Evolutionary conservation across 306 rosid species (phyloP).

Genomic region (Sesbania bispinosa): DNA sequence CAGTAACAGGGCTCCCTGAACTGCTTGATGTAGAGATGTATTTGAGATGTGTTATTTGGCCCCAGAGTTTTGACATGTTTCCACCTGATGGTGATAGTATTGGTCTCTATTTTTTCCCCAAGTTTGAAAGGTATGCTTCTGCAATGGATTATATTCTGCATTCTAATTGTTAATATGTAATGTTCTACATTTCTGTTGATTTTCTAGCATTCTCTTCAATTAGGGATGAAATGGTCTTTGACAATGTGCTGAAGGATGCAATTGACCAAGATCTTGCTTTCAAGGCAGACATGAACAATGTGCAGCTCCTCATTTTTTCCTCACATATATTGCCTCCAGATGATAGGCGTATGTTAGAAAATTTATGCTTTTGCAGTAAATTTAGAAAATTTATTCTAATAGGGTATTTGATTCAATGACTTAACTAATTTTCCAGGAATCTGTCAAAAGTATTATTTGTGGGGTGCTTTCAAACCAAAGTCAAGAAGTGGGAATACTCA

Average conservation of each 20-base stretch:
- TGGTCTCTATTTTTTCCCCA: slow-evolving; percentile 29
- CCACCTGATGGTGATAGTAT: slow-evolving; percentile 21
- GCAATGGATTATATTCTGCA: not conserved
- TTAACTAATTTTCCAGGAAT: slow-evolving; percentile 26
- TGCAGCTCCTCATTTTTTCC: slow-evolving; percentile 34
- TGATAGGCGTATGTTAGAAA: slow-evolving; percentile 22
- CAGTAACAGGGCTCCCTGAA: slow-evolving; percentile 6
- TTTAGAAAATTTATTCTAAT: not conserved
- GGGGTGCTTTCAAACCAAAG: slow-evolving; percentile 32
- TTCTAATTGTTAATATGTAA: not conserved
- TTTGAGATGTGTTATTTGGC: slow-evolving; percentile 21
- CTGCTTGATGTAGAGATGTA: slow-evolving; percentile 14
- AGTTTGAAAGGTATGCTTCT: slow-evolving; percentile 29
- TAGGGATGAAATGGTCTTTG: slow-evolving; percentile 31
- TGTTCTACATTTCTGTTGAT: not conserved
- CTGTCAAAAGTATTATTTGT: slow-evolving; percentile 24
- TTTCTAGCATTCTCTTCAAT: not conserved
- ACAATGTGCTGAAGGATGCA: slow-evolving; percentile 2
- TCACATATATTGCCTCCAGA: slow-evolving; percentile 27
- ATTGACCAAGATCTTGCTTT: slow-evolving; percentile 26
- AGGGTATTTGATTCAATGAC: not conserved
- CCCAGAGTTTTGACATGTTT: slow-evolving; percentile 8
- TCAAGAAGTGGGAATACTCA: no score
- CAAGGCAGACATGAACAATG: not conserved
- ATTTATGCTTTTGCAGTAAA: not conserved